Percentiles rank a stretch among this genome's conserved stretches.
Evolutionary conservation across 139 green algal genomes (phyloP).

Genomic region (Closterium sp.): DNA sequence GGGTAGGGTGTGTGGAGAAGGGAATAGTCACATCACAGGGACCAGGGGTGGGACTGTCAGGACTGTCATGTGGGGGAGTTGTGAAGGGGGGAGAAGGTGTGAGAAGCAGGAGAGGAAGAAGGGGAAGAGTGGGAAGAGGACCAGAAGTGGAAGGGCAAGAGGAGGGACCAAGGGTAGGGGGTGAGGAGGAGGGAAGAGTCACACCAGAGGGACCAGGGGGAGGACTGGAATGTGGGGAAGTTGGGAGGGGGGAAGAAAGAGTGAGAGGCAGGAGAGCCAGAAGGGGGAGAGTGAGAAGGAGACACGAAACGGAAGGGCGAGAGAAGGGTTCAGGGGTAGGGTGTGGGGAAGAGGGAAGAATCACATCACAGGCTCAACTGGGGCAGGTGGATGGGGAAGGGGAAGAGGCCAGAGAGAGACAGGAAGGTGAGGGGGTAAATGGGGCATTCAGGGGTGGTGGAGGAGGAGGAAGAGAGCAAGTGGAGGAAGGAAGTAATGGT

Average conservation of each 20-base stretch:
- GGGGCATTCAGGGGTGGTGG: too few species aligned
- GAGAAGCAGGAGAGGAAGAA: neutral
- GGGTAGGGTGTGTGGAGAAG: too few species aligned
- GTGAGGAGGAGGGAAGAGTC: neutral
- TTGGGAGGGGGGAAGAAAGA: neutral
- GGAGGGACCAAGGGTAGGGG: neutral
- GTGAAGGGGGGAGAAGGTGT: neutral
- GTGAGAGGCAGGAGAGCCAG: neutral
- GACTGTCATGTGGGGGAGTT: neutral
- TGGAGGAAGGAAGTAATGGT: too few species aligned
- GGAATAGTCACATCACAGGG: too few species aligned
- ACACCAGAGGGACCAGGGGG: neutral
- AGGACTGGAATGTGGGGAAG: neutral
- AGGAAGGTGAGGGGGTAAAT: neutral
- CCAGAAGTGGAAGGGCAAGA: neutral
- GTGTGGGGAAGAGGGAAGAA: neutral
- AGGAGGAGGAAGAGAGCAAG: neutral
- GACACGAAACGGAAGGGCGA: neutral
- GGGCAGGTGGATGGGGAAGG: neutral
- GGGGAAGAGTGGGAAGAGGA: neutral
- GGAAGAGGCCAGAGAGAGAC: neutral
- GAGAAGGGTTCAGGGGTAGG: neutral
- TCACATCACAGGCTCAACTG: neutral
- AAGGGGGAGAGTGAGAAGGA: neutral
- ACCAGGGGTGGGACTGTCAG: too few species aligned